These are phyloP conservation scores for Lepidium aucheri DNA, from an alignment of 345 rosid genomes.

Conservation along the genomic window DNA sequence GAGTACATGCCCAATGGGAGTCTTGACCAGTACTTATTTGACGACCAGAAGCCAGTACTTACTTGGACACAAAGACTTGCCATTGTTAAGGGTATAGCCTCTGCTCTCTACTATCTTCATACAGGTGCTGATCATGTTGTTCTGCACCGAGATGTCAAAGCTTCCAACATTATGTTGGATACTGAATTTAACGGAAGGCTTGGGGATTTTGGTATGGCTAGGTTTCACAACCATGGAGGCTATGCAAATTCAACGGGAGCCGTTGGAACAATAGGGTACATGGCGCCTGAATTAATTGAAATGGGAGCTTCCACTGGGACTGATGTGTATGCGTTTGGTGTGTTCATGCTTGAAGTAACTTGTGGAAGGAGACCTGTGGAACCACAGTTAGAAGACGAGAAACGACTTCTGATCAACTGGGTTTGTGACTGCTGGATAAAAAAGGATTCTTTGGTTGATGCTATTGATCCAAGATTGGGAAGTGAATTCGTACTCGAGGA, in stretches of 20 bases:
- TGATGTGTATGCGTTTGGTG: conserved; percentile 41
- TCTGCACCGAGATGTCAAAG: conserved; percentile 44
- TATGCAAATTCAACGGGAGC: conserved; percentile 49
- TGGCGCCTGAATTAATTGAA: conserved; percentile 33
- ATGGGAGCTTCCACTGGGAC: conserved; percentile 32
- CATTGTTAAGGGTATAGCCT: conserved; percentile 32
- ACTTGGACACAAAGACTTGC: conserved; percentile 35
- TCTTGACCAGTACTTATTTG: conserved; percentile 35
- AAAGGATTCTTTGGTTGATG: conserved; percentile 27
- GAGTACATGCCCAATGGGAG: conserved; percentile 51
- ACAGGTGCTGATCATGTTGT: conserved; percentile 48
- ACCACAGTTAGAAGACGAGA: conserved; percentile 21
- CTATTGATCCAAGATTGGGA: conserved; percentile 23
- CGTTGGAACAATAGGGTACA: conserved; percentile 63
- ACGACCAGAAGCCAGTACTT: conserved; percentile 15
- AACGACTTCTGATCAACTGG: conserved; percentile 27
- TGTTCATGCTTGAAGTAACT: conserved; percentile 38
- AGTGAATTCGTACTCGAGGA: conserved; percentile 19
- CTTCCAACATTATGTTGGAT: conserved; percentile 44
- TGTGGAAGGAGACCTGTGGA: conserved; percentile 66
- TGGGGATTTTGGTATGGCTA: conserved; percentile 88
- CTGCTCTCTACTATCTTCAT: conserved; percentile 36
- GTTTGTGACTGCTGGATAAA: conserved; percentile 25
- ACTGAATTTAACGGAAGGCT: conserved; percentile 59
- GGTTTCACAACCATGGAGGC: conserved; percentile 64